Percentiles rank a stretch among this genome's conserved stretches.
Evolutionary conservation across 208 protist genomes (phyloP).

Genomic region (Trypanosoma scelopori): DNA sequence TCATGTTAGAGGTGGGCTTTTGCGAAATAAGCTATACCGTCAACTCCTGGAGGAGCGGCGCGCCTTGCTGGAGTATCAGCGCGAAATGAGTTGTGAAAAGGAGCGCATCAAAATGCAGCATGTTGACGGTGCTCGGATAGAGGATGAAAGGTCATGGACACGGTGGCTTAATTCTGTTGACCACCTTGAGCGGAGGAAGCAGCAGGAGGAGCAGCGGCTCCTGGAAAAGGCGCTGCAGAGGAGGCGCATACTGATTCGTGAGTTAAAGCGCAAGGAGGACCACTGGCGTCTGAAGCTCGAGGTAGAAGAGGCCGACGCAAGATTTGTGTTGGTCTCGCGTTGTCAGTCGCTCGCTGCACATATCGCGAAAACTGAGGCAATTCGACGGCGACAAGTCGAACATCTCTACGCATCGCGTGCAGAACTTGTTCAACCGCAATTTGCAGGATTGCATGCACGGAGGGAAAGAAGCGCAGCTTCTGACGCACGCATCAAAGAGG

Average conservation of each 20-base stretch:
- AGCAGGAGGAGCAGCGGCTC: slow-evolving; percentile 16
- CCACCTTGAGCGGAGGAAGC: slow-evolving; percentile 12
- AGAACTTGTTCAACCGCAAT: neutral
- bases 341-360: slow-evolving; percentile 8
- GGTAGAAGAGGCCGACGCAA: slow-evolving; percentile 13
- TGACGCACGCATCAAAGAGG: slow-evolving; percentile 15
- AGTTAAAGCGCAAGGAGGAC: slow-evolving; percentile 23
- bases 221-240: slow-evolving; percentile 17
- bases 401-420: neutral
- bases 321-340: neutral
- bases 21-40: slow-evolving; percentile 20
- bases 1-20: slow-evolving; percentile 22
- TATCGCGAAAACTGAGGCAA: slow-evolving; percentile 1
- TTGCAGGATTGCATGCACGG: neutral
- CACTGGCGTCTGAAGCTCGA: slow-evolving; percentile 13
- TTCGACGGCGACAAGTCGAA: neutral
- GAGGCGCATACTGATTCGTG: slow-evolving; percentile 23
- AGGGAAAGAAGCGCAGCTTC: slow-evolving; percentile 9
- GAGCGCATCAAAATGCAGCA: neutral
- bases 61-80: slow-evolving; percentile 8
- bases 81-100: slow-evolving; percentile 11
- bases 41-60: slow-evolving; percentile 23
- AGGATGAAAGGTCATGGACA: slow-evolving; percentile 23
- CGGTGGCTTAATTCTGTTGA: slow-evolving; percentile 21
- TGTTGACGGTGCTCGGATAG: neutral